Conservation (phyloP, 2,329 filamentous ascomycete species). For the Penicillium sp. region DNA sequence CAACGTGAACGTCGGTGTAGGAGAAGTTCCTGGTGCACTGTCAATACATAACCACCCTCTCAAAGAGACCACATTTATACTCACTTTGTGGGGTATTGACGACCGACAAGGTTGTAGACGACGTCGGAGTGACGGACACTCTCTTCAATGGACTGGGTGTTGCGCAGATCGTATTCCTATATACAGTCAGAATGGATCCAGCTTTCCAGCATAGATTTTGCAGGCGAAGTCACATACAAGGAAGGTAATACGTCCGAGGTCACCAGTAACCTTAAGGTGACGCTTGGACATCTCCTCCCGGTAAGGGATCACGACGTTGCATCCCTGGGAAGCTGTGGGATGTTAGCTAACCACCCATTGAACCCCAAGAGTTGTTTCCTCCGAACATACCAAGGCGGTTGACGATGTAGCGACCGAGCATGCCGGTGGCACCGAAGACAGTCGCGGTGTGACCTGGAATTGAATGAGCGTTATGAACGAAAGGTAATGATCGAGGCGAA, state of each 20-base stretch:
- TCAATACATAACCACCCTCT: constrained; percentile 32
- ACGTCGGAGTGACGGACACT: constrained; percentile 96
- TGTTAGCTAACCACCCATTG: constrained; percentile 26
- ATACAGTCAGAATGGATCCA: constrained; percentile 4
- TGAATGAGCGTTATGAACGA: constrained; percentile 31
- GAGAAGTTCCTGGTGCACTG: constrained; percentile 78
- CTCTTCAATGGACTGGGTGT: constrained; percentile 94
- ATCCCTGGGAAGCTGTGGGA: constrained; percentile 80
- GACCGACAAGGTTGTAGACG: constrained; percentile 93
- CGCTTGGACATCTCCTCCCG: constrained; percentile 98
- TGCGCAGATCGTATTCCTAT: constrained; percentile 91
- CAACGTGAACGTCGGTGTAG: constrained; percentile 88
- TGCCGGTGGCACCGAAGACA: constrained; percentile 96
- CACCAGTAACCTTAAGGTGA: constrained; percentile 93
- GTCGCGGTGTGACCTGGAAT: constrained; percentile 85
- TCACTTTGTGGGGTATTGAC: constrained; percentile 94
- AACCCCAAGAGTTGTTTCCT: not conserved
- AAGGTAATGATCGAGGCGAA: constrained; percentile 22
- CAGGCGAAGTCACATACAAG: constrained; percentile 58
- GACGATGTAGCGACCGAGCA: constrained; percentile 95
- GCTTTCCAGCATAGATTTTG: not conserved
- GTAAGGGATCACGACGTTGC: constrained; percentile 89
- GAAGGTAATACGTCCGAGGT: constrained; percentile 87
- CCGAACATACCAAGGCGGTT: constrained; percentile 75
- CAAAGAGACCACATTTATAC: constrained; percentile 27